These are phyloP conservation scores for Chlorencoelia australis DNA, from an alignment of 2,329 filamentous ascomycete genomes.

Conservation along the genomic window DNA sequence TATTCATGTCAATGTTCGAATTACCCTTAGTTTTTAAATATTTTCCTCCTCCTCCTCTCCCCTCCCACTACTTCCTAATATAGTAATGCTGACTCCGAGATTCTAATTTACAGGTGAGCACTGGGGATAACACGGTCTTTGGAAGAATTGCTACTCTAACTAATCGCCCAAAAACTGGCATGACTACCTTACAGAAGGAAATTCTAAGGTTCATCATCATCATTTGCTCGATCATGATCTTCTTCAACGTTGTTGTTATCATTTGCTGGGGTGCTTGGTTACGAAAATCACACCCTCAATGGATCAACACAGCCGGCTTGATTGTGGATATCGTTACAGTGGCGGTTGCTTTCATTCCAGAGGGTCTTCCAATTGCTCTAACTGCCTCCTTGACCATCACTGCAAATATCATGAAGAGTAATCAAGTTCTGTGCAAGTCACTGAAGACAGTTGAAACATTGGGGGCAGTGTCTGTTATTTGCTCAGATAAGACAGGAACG, in stretches of 20 bases:
- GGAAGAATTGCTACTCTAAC: conserved; percentile 64
- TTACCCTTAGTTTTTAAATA: no score
- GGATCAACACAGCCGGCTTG: conserved; percentile 59
- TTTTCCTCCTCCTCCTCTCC: no score
- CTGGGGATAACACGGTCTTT: conserved; percentile 63
- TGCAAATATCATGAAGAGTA: conserved; percentile 64
- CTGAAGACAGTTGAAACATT: conserved; percentile 69
- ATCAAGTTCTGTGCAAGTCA: conserved; percentile 69
- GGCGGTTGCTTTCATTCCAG: conserved; percentile 62
- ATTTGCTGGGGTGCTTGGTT: conserved; percentile 63
- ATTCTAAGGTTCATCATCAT: conserved; percentile 61
- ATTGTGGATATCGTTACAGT: conserved; percentile 42
- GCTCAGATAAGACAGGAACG: conserved; percentile 68
- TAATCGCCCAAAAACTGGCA: conserved; percentile 52
- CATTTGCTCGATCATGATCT: conserved; percentile 55
- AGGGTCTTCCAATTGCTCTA: conserved; percentile 59
- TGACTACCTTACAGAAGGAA: conserved; percentile 62
- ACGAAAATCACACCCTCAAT: conserved; percentile 50
- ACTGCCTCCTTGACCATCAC: conserved; percentile 63
- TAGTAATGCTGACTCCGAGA: no score
- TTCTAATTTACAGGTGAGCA: no score
- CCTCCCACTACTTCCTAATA: no score
- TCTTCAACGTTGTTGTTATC: conserved; percentile 53
- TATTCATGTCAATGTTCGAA: no score
- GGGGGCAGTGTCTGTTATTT: conserved; percentile 61